Base-by-base conservation (phyloP, 257 asterid species). In the Jasminum sambac region DNA sequence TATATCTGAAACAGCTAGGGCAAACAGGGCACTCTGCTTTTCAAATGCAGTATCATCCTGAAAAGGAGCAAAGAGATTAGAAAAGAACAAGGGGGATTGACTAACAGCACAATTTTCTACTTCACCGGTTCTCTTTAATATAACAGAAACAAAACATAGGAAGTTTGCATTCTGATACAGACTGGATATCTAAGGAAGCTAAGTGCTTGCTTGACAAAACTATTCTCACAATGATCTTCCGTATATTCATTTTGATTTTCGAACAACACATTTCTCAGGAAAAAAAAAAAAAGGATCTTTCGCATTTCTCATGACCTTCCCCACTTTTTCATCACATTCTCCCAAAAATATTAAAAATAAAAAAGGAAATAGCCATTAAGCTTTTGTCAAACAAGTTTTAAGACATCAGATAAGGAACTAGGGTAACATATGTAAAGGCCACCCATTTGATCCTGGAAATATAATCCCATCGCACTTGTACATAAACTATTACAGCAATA, bases 31-130 rank as follows among this genome's bases (percentile, higher is more conserved):
- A 82, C 95, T 91, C 84, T 91, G 99, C 85, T 88, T 95, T 73
- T 95, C 99, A 67, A 95, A 95, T 60, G 99, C 87, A 14, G 99
- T 95, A 67, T 91, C 99, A 68, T 95, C 98, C 98, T 95, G 83
- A 66, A 81, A 79, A 66, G 23, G 38, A 57, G 74, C 57, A 60
- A 77, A 66, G 63, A 23, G 25, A 60, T 66, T 57, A 66, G 57
- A 77, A 50, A 40, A 55, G 62, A 55, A 55, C n/a, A 3, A 55
- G 62, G 23, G 21, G 34, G 16, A 55, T 23, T 7, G 0, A 11
- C 34, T 55, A 23, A 19, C 0, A 55, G 62, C 62, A 55, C 4
- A 55, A 8, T 55, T 55, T 6, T 21, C 34, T 21, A 55, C 62
- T 7, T 19, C 30, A 19, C 62, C 62, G 21, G 6, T 9, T 55